Evolutionary conservation across 1,284 basidiomycete species (phyloP), one percentile per base, ranked within the genome.

Genomic region (Cutaneotrichosporon dermatis): DNA sequence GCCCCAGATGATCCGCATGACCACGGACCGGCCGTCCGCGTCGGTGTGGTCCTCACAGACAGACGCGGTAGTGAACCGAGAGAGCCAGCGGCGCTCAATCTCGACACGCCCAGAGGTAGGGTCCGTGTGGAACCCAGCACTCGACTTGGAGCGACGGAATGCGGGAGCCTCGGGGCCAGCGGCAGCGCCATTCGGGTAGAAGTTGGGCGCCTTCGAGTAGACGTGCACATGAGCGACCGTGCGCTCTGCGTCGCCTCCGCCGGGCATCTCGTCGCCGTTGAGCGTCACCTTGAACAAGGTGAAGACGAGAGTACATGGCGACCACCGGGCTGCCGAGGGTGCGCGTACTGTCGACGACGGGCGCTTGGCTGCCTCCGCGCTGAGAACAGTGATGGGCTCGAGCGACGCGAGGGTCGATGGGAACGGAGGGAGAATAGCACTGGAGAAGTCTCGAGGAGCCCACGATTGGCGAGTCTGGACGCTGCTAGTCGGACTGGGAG

Each of bases 361-460:
- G 10, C 57, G 54, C 54, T 59, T 62, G 46, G 61, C n/a, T 1
- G 51, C 61, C 15, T 54, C 54, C 1, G 69, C 63, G 2, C 63
- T 63, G 49, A 73, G 58, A 25, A 70, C 68, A 3, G 66, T 64
- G 44, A 70, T 72, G 13, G 67, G 66, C 46, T 70, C 66, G 15
- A 73, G 59, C 3, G 64, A 42, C 0, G 60, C 16, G 4, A 65
- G 5, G 9, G 59, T 53, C 11, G 70, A 62, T 1, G 72, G 72
- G 63, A 70, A 72, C 2, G 58, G 46, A 10, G 72, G 72, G 0
- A 73, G 56, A 37, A 72, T 65, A 16, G 69, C 63, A 33, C 36
- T 55, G 11, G 60, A 61, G 35, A 59, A 59, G 43, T 55, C 61
- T 11, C 25, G 43, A 10, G 57, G 51, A 4, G 49, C 33, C 62